Percentiles rank a stretch among this genome's conserved stretches.
Conservation (phyloP, 805 yeast genomes). For the Metschnikowia kofuensis region DNA sequence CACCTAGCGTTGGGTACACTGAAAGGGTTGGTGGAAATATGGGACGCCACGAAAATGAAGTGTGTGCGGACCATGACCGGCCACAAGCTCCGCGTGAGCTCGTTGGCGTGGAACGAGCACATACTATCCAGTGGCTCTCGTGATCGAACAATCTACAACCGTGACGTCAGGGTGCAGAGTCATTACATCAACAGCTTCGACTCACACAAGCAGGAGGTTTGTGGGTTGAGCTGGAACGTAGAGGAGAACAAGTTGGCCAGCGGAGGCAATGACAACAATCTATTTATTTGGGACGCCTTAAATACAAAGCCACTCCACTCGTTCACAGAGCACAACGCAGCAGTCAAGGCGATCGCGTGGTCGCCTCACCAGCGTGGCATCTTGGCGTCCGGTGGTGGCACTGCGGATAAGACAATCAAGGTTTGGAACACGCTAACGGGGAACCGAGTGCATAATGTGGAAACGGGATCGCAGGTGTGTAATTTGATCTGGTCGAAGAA, state of each 20-base stretch:
- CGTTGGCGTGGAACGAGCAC: constrained; percentile 93
- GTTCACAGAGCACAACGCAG: constrained; percentile 85
- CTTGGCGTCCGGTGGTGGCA: constrained; percentile 95
- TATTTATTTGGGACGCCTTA: constrained; percentile 85
- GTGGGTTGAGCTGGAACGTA: constrained; percentile 92
- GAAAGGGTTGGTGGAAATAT: constrained; percentile 85
- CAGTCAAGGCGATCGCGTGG: constrained; percentile 97
- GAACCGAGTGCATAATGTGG: constrained; percentile 67
- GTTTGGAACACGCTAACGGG: constrained; percentile 92
- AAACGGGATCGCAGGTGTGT: constrained; percentile 96
- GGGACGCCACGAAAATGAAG: constrained; percentile 83
- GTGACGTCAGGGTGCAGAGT: constrained; percentile 87
- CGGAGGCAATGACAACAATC: constrained; percentile 91
- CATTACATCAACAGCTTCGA: constrained; percentile 73
- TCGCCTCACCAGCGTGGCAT: constrained; percentile 95
- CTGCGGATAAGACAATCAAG: constrained; percentile 86
- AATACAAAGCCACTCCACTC: constrained; percentile 64
- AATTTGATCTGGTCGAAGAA: constrained; percentile 90
- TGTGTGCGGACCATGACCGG: constrained; percentile 92
- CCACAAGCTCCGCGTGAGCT: constrained; percentile 78
- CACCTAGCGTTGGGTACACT: constrained; percentile 92
- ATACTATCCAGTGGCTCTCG: constrained; percentile 83
- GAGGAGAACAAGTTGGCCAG: constrained; percentile 90
- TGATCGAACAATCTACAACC: constrained; percentile 78
- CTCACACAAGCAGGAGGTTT: constrained; percentile 88